Conservation (phyloP, 2,329 filamentous ascomycete species). For the Tolypocladium sp. region DNA sequence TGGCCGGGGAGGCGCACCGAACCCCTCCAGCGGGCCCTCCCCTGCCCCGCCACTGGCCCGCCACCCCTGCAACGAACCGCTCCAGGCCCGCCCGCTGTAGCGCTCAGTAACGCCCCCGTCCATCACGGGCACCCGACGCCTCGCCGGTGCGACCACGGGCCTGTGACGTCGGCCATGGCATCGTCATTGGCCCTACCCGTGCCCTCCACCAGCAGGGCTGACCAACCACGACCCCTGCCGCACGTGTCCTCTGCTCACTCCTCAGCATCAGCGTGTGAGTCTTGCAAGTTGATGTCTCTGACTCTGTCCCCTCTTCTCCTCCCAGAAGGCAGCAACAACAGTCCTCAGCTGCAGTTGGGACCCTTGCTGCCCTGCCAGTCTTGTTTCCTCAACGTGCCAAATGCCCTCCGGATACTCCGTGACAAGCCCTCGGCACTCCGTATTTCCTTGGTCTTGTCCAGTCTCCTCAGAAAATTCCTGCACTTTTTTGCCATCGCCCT, state of each 20-base stretch:
- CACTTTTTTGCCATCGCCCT: neutral
- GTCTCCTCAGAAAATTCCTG: neutral
- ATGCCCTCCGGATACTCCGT: neutral
- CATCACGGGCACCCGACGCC: no score
- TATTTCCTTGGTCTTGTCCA: neutral
- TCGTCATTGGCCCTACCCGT: neutral
- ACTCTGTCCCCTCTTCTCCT: no score
- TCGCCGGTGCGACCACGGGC: neutral
- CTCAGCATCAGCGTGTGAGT: neutral
- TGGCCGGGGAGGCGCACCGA: neutral
- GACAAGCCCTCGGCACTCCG: neutral
- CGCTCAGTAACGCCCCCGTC: no score
- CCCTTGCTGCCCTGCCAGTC: neutral
- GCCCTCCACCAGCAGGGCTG: neutral
- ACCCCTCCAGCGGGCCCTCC: neutral
- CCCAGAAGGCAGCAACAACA: no score
- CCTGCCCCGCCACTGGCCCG: neutral
- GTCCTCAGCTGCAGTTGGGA: no score
- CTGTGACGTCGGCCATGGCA: slow-evolving; percentile 1
- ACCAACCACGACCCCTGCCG: neutral
- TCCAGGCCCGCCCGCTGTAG: neutral
- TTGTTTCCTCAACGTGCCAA: neutral
- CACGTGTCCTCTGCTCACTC: neutral
- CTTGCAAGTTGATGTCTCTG: no score
- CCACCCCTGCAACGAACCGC: neutral